Evolutionary conservation across 176 grass and related monocot species (phyloP).

Genomic region (Juncus effusus): DNA sequence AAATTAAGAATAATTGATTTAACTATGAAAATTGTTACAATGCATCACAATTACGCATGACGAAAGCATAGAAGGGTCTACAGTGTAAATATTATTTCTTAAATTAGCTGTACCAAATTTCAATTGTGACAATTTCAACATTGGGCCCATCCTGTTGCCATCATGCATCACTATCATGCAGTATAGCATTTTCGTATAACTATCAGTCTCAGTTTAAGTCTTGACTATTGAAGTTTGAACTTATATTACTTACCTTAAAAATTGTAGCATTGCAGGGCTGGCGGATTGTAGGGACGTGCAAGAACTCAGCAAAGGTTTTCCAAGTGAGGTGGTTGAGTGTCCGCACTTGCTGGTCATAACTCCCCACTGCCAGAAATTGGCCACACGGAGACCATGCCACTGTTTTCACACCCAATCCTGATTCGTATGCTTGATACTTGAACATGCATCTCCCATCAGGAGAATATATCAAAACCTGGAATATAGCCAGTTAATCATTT

Average conservation of each 20-base stretch:
- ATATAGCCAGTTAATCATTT: slow-evolving; percentile 10
- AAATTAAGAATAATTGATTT: too few relatives aligned
- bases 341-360: slow-evolving; percentile 86
- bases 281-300: slow-evolving; percentile 61
- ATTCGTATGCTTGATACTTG: slow-evolving; percentile 92
- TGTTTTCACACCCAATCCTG: slow-evolving; percentile 88
- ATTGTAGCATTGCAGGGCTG: slow-evolving; percentile 58
- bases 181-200: not conserved
- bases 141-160: not conserved
- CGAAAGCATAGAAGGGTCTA: too few relatives aligned
- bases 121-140: not conserved
- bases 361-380: slow-evolving; percentile 88
- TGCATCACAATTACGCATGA: too few relatives aligned
- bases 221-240: not conserved
- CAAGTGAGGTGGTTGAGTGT: slow-evolving; percentile 88
- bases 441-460: slow-evolving; percentile 87
- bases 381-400: slow-evolving; percentile 93
- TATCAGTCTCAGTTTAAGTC: too few relatives aligned
- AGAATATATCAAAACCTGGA: slow-evolving; percentile 88
- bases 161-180: not conserved
- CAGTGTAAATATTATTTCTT: too few relatives aligned
- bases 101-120: not conserved
- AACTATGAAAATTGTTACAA: too few relatives aligned
- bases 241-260: slow-evolving; percentile 56
- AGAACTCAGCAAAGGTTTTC: slow-evolving; percentile 96